phyloP scores from a whole-genome alignment of 2,329 filamentous ascomycete species.

The Colletotrichum chrysophilum region DNA sequence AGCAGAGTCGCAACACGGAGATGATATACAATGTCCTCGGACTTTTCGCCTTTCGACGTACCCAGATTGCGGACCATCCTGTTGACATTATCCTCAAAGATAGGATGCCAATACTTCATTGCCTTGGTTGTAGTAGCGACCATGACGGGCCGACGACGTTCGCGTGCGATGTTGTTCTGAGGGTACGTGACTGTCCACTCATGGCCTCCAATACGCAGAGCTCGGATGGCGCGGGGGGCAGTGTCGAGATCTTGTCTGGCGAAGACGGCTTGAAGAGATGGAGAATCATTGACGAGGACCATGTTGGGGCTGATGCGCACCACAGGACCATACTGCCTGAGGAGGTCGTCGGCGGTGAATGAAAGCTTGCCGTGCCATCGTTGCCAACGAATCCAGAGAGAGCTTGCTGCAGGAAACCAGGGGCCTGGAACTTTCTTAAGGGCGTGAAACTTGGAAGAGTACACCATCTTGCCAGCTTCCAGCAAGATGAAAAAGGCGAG shows the following conservation, averaged over 20 bases:
- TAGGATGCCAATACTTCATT: neutral
- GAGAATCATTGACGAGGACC: constrained; percentile 28
- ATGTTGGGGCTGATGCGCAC: constrained; percentile 29
- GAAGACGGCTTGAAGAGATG: constrained; percentile 15
- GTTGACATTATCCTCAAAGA: neutral
- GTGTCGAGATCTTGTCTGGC: constrained; percentile 21
- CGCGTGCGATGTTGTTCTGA: constrained; percentile 12
- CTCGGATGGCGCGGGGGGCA: constrained; percentile 21
- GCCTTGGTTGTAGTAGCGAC: constrained; percentile 22
- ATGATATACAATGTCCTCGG: neutral
- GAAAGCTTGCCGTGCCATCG: constrained; percentile 23
- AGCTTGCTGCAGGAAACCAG: constrained; percentile 11
- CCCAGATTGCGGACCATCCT: neutral
- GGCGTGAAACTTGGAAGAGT: neutral
- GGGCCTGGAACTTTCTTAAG: constrained; percentile 2
- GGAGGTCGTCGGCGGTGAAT: constrained; percentile 18
- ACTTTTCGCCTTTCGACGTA: neutral
- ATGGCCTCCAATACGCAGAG: constrained; percentile 24
- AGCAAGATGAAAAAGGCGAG: neutral
- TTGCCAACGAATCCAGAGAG: constrained; percentile 23
- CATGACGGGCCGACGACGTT: constrained; percentile 24
- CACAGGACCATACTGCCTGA: constrained; percentile 25
- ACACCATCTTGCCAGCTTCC: neutral
- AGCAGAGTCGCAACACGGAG: neutral
- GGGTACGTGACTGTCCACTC: constrained; percentile 26